These are phyloP conservation scores for Raphanus sativus DNA, from an alignment of 345 rosid species.

Conservation along the genomic window DNA sequence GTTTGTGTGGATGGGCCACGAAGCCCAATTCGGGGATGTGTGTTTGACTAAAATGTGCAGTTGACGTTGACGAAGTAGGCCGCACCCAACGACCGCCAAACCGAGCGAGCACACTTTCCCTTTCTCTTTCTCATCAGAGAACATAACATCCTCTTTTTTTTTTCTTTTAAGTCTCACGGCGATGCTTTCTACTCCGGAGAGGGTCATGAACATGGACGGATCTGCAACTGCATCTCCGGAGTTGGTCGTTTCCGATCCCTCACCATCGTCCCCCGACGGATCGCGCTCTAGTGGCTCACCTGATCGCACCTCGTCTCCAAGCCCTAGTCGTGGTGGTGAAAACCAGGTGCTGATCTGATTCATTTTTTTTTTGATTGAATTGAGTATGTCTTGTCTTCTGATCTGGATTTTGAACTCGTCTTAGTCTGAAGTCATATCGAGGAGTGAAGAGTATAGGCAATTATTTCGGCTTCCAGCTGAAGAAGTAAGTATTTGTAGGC, in stretches of 20 bases:
- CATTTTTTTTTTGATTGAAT: neutral
- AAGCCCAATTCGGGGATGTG: conserved; percentile 6
- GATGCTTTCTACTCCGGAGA: conserved; percentile 46
- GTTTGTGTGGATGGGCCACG: neutral
- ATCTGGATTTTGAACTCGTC: neutral
- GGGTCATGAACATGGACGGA: conserved; percentile 33
- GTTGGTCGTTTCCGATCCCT: conserved; percentile 40
- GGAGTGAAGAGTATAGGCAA: conserved; percentile 86
- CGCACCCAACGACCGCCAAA: conserved; percentile 33
- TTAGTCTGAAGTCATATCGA: conserved; percentile 52
- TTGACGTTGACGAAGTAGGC: conserved; percentile 23
- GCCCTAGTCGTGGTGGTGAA: conserved; percentile 50
- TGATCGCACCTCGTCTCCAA: conserved; percentile 57
- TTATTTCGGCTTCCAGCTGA: conserved; percentile 79
- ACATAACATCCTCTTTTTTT: neutral
- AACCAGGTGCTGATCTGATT: conserved; percentile 46
- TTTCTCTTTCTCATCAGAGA: neutral
- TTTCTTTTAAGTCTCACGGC: conserved; percentile 16
- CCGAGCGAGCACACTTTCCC: conserved; percentile 1
- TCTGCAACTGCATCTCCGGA: conserved; percentile 40
- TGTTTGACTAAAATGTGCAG: conserved; percentile 17
- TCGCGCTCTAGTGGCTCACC: conserved; percentile 47
- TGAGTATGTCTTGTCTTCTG: neutral
- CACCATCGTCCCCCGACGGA: conserved; percentile 37
- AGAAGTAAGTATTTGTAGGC: conserved; percentile 50